Evolutionary conservation across 306 rosid species (phyloP).

Genomic region (Cicer yamashitae): DNA sequence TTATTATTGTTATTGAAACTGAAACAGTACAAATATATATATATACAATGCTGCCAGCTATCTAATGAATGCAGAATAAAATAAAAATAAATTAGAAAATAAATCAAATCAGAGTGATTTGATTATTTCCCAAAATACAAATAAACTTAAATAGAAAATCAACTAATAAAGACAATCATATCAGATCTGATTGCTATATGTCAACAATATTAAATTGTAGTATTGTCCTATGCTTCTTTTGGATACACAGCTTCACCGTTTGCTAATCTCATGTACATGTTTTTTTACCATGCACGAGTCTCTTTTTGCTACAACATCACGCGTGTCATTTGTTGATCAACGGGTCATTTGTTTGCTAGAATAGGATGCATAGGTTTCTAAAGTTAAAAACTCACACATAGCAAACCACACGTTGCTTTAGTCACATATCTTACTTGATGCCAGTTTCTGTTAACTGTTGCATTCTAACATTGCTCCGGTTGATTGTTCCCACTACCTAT

Average conservation of each 20-base stretch:
- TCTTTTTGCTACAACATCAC: constrained; percentile 5
- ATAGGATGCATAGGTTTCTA: constrained; percentile 6
- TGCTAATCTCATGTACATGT: neutral
- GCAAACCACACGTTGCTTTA: constrained; percentile 1
- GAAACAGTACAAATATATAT: too few species aligned
- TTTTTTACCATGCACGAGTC: neutral
- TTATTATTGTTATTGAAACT: too few species aligned
- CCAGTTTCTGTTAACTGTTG: neutral
- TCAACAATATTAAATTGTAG: neutral
- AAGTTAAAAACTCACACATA: neutral
- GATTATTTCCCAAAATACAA: too few species aligned
- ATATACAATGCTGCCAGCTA: too few species aligned
- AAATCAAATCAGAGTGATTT: too few species aligned
- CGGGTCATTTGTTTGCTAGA: neutral
- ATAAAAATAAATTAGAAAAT: too few species aligned
- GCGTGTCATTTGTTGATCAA: neutral
- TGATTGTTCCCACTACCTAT: neutral
- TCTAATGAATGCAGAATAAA: too few species aligned
- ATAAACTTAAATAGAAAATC: too few species aligned
- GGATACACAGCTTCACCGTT: neutral
- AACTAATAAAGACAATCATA: too few species aligned
- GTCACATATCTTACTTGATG: neutral
- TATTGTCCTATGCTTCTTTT: neutral
- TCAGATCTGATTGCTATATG: too few species aligned
- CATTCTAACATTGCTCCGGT: neutral